A percentile compares a stretch with the other conserved stretches of the same genome.
Conservation (phyloP, 805 yeast species). For the Middelhovenomyces tepae region DNA sequence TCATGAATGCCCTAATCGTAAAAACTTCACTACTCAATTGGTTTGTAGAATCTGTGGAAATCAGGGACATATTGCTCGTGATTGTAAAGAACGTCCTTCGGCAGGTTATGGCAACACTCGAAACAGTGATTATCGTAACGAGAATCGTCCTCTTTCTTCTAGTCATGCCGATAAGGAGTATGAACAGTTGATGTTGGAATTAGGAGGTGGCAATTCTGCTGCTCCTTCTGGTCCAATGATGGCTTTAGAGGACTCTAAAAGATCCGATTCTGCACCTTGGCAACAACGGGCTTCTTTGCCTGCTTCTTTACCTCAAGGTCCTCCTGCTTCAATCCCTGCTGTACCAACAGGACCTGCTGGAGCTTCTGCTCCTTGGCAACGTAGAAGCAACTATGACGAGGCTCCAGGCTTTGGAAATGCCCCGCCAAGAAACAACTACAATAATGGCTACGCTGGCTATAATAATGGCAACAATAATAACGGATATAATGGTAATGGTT, state of each 20-base stretch:
- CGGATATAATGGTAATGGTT: conserved; percentile 4
- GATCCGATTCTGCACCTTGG: conserved; percentile 5
- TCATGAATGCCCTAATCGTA: conserved; percentile 51
- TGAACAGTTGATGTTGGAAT: conserved; percentile 42
- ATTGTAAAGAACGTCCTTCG: conserved; percentile 47
- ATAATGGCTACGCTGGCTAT: conserved; percentile 1
- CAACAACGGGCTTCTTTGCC: conserved; percentile 3
- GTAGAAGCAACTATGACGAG: not conserved
- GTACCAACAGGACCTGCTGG: conserved; percentile 8
- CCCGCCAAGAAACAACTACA: conserved; percentile 2
- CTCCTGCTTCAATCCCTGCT: conserved; percentile 7
- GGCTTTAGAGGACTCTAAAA: conserved; percentile 5
- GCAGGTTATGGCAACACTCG: conserved; percentile 7
- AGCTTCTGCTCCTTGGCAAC: conserved; percentile 5
- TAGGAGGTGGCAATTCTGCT: conserved; percentile 26
- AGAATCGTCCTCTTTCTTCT: conserved; percentile 3
- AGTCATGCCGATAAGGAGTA: conserved; percentile 38
- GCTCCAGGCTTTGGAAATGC: conserved; percentile 3
- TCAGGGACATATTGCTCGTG: conserved; percentile 80
- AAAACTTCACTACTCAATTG: conserved; percentile 43
- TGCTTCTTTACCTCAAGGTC: conserved; percentile 8
- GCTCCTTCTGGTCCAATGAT: conserved; percentile 2
- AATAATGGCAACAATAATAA: conserved; percentile 2
- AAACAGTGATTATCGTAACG: conserved; percentile 5
- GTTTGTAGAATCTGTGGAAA: conserved; percentile 74